Evolutionary conservation across 2,329 filamentous ascomycete genomes (phyloP), one percentile per base, ranked within the genome.

Genomic region (Pestalotiopsis sp.): DNA sequence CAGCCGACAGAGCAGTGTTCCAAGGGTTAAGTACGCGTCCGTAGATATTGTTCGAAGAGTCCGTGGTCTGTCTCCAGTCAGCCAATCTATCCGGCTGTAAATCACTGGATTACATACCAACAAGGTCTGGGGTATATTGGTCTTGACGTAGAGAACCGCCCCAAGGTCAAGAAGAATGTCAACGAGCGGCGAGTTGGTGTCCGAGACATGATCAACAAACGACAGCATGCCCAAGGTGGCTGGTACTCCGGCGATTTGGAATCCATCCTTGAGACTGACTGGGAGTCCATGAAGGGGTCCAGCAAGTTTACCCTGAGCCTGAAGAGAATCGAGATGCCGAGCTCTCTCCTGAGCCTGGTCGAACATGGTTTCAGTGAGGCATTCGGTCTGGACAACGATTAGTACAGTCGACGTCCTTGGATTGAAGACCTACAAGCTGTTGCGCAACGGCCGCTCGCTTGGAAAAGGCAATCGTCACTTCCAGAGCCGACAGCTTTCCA

Each of bases 241-340:
- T 64, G 87, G 82, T 39, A 83, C 78, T 60, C 86, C 83, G 2
- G 80, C 78, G 56, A 89, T 76, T 66, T 88, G 83, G 77, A 90
- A 88, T 59, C 86, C 86, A 77, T 91, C 89, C 74, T 80, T 82
- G 60, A 74, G 65, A n/a, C 68, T 71, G 24, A 89, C 80, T 0
- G 87, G 87, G 0, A 89, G 78, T 2, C 89, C 90, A 76, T 92
- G 89, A 7, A 92, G 79, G 4, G 89, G 87, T 0, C 90, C 89
- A 1, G 86, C 70, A 0, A 83, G 76, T 70, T 80, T 78, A 0
- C 82, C 80, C 4, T 80, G 79, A 10, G 70, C 67, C 9, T 75
- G 69, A 9, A 82, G 74, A 69, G 83, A 75, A 2, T 89, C 87
- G 2, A 88, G 75, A 7, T 75, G 63, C 38, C 75, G 74, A 0